Evolutionary conservation across 2,329 filamentous ascomycete genomes (phyloP), one percentile per base, ranked within the genome.

Genomic region (Alternaria dauci): DNA sequence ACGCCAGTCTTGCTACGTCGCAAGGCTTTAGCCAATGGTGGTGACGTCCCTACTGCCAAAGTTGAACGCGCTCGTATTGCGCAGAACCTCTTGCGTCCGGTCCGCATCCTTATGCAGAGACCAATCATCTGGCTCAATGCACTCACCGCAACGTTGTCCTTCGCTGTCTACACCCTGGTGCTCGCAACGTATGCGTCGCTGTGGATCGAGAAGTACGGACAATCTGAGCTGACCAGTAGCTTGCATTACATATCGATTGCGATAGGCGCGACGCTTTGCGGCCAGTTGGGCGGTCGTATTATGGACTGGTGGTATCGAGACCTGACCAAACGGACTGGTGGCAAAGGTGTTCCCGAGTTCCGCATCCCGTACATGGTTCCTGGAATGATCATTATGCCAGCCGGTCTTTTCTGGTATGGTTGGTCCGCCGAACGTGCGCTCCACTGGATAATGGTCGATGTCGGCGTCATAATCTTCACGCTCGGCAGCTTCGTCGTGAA

Each of bases 381-480:
- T 65, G 75, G 34, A 47, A 67, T 32, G 11, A 63, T 58, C 16
- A 68, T 53, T 44, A 79, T 54, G 70, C 79, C 25, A 48, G 70
- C 9, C 74, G 80, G 7, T 51, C 80, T 26, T 1, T 47, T 80
- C 59, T 68, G 79, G 59, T 87, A 86, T 61, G 84, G 85, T 0
- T 88, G 84, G 83, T 82, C 83, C 0, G 82, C 82, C 0, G 71
- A 87, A 42, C 80, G 81, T 28, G 62, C 77, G 9, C 76, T 85
- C 2, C 83, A 84, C 53, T 88, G 84, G 83, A 81, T 86, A 26
- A 81, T 82, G 8, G 82, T 83, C 5, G 80, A 85, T 64, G 59
- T 86, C 3, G 86, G 84, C 16, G 83, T 81, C 0, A 71, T 72
- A 2, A 62, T 86, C 0, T 79, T 86, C 11, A 20, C 26, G 11